Base-by-base conservation (phyloP, 164 flowering plant species). In the Euptelea pleiosperma region DNA sequence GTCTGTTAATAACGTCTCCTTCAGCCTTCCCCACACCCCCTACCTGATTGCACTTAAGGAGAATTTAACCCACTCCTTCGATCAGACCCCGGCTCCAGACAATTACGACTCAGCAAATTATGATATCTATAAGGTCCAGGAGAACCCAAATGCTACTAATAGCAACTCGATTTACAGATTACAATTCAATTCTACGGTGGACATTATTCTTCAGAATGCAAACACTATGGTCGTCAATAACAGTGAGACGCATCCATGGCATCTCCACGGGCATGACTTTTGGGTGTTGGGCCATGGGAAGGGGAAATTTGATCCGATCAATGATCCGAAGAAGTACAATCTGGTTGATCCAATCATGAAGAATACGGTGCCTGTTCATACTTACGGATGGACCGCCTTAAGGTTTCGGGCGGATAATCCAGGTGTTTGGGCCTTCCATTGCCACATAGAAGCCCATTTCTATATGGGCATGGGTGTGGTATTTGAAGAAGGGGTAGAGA, bases 191-290 rank as follows among this genome's bases (percentile, higher is more conserved):
- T 48, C 89, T 0, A 82, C 87, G 0, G 81, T 89, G 24, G 96
- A 89, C 36, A 50, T 89, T 8, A 58, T 89, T 1, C 67, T 89
- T 14, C 96, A 86, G 52, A 89, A 86, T 64, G 93, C 91, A 0
- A 82, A 85, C 56, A 58, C 78, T 0, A 69, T 83, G 87, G 48
- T 0, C 0, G 2, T 4, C 0, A 78, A 79, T 34, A 77, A 62
- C 28, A 87, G 95, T 30, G 97, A 87, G 73, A 87, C 90, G 2
- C 97, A 90, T 53, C 97, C 97, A 1, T 90, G 97, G 97, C 97
- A 89, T 65, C 69, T 89, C 0, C 96, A 87, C 42, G 96, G 96
- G 16, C 95, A 90, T 45, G 92, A 90, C 48, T 90, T 87, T 50
- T 90, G 97, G 97, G 97, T 90, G 0, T 40, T 90, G 54, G 95